These are phyloP conservation scores for Fusarium marasasianum DNA, from an alignment of 2,329 filamentous ascomycete species.

Conservation along the genomic window DNA sequence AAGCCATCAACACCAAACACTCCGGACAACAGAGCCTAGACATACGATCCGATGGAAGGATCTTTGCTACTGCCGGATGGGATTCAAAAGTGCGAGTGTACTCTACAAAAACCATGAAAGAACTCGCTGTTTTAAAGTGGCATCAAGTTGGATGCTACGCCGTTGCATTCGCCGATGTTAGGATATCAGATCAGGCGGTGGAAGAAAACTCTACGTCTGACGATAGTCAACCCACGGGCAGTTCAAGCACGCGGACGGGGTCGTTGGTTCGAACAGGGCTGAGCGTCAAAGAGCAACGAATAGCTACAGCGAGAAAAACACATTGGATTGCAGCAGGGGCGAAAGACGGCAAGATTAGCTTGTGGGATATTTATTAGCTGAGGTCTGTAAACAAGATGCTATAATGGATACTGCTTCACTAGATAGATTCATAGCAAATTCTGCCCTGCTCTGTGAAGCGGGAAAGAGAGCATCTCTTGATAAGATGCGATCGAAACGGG, in stretches of 20 bases:
- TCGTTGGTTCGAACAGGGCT: conserved; percentile 14
- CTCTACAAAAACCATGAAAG: conserved; percentile 79
- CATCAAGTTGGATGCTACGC: conserved; percentile 89
- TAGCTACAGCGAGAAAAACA: conserved; percentile 70
- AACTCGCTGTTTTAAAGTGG: conserved; percentile 94
- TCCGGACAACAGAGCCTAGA: conserved; percentile 85
- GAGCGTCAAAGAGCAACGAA: conserved; percentile 69
- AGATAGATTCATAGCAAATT: background rate
- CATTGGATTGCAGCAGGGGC: conserved; percentile 93
- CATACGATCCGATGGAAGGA: conserved; percentile 80
- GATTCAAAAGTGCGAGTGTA: conserved; percentile 86
- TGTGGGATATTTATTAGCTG: conserved; percentile 90
- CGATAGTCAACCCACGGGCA: background rate
- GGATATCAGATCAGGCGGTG: conserved; percentile 2
- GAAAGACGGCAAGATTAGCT: conserved; percentile 93
- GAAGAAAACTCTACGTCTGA: background rate
- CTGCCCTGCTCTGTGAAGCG: background rate
- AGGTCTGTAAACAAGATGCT: background rate
- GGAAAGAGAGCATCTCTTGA: background rate
- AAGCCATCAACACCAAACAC: conserved; percentile 80
- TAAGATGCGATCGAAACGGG: background rate
- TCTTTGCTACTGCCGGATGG: conserved; percentile 95
- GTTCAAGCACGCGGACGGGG: background rate
- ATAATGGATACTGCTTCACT: background rate
- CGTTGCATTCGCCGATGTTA: conserved; percentile 72